Evolutionary conservation across 495 filamentous ascomycete genomes (phyloP), one percentile per base, ranked within the genome.

Genomic region (Penicillium coprophilum): DNA sequence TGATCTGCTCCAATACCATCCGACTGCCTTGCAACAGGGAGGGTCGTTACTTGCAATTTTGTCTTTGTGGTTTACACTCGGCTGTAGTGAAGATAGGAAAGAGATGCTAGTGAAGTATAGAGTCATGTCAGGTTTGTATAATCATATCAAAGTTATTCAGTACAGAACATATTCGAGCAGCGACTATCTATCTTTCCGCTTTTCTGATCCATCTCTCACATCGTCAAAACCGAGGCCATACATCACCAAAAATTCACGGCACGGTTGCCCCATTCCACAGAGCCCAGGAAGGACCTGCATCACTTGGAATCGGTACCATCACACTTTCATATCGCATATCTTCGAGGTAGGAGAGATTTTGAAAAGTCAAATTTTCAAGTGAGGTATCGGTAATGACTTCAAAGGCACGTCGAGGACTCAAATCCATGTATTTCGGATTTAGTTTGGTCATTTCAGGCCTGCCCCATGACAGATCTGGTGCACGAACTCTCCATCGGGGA

Each of bases 1-100:
- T 46, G 15, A 51, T 46, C n/a, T 21, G 52, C 27, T 44, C 21
- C 43, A 54, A 54, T 54, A 36, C 41, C 46, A 30, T 27, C 24
- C 24, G 40, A 17, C 30, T 54, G 15, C 41, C n/a, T 54, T 24
- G 7, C 15, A 28, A 27, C 17, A 38, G n/a, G n/a, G n/a, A n/a
- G n/a, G n/a, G n/a, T n/a, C n/a, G n/a, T n/a, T n/a, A n/a, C n/a
- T n/a, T n/a, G n/a, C n/a, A n/a, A n/a, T n/a, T n/a, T 39, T 39
- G 36, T 39, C 6, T 17, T n/a, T 31, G 10, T 32, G 10, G 4
- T 9, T 32, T 11, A 3, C 30, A 4, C 30, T 32, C 30, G 2
- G 30, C 30, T 32, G 12, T 4, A 9, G 15, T 34, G 4, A 5
- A 34, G 12, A 7, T 7, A 28, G 6, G 6, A 28, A 28, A n/a